These are phyloP conservation scores for Ophiostoma quercus DNA, from an alignment of 2,329 filamentous ascomycete genomes.

Conservation along the genomic window DNA sequence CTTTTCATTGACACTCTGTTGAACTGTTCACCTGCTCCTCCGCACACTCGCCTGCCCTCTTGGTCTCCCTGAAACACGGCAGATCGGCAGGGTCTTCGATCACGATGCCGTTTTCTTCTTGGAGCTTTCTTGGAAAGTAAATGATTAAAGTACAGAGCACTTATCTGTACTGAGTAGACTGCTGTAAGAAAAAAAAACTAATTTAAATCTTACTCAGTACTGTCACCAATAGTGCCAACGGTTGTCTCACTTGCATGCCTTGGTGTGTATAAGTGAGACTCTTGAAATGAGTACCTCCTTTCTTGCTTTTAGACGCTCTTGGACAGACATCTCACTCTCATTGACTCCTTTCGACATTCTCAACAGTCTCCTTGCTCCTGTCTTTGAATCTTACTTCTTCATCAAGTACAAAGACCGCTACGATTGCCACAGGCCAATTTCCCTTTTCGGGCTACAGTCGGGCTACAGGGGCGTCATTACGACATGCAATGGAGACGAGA, in stretches of 20 bases:
- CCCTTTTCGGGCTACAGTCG: background rate
- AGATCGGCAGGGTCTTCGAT: constrained; percentile 21
- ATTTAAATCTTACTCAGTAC: background rate
- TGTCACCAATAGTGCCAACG: constrained; percentile 13
- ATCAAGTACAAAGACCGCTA: too few relatives aligned
- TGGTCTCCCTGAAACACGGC: constrained; percentile 23
- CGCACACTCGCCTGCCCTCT: background rate
- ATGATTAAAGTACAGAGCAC: too few relatives aligned
- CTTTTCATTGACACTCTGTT: background rate
- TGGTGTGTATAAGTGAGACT: background rate
- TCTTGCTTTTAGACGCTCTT: background rate
- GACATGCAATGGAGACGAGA: constrained; percentile 9
- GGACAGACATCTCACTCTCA: background rate
- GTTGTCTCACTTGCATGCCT: constrained; percentile 8
- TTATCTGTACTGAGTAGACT: too few relatives aligned
- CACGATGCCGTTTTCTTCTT: constrained; percentile 11
- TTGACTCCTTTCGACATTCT: background rate
- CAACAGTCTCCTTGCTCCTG: background rate
- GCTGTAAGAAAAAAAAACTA: background rate
- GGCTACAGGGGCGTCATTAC: constrained; percentile 8
- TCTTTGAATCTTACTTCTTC: background rate
- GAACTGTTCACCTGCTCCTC: background rate
- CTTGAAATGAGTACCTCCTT: background rate
- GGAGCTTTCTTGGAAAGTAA: too few relatives aligned
- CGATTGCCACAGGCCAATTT: constrained; percentile 6